phyloP scores from a whole-genome alignment of 805 yeast genomes.

The Cyberlindnera mississippiensis region DNA sequence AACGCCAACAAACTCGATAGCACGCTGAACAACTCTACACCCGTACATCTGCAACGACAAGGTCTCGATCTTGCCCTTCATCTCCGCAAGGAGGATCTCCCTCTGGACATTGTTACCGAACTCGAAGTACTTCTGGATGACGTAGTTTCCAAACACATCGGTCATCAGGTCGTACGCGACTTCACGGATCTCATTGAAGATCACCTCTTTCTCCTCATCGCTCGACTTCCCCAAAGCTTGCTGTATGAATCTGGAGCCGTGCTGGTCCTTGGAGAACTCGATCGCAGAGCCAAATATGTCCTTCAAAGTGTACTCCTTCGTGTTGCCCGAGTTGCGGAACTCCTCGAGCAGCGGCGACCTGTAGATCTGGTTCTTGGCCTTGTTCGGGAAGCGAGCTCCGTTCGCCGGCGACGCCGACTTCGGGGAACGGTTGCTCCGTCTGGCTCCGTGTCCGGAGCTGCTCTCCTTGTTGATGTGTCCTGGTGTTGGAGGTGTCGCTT shows the following conservation, averaged over 20 bases:
- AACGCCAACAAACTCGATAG: conserved; percentile 66
- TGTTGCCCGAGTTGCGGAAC: conserved; percentile 57
- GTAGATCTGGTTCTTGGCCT: conserved; percentile 46
- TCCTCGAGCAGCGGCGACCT: conserved; percentile 83
- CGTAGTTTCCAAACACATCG: conserved; percentile 97
- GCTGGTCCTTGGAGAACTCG: conserved; percentile 93
- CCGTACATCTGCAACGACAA: conserved; percentile 95
- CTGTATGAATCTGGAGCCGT: conserved; percentile 95
- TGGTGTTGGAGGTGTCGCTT: not conserved
- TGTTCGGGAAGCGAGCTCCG: conserved; percentile 10
- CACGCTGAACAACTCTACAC: conserved; percentile 94
- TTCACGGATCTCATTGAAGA: conserved; percentile 79
- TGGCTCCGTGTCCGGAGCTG: too few species aligned
- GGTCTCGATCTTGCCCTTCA: conserved; percentile 70
- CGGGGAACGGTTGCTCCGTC: conserved; percentile 23
- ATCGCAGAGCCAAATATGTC: conserved; percentile 84
- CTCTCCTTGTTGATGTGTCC: too few species aligned
- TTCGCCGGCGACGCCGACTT: conserved; percentile 24
- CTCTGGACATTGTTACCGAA: conserved; percentile 69
- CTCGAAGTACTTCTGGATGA: conserved; percentile 91
- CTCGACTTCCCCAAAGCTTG: conserved; percentile 68
- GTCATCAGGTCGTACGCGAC: conserved; percentile 78
- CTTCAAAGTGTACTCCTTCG: conserved; percentile 57
- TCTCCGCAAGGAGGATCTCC: conserved; percentile 58
- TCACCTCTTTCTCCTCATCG: conserved; percentile 68